Conservation (phyloP, 1,284 basidiomycete genomes). For the Quambalaria eucalypti region DNA sequence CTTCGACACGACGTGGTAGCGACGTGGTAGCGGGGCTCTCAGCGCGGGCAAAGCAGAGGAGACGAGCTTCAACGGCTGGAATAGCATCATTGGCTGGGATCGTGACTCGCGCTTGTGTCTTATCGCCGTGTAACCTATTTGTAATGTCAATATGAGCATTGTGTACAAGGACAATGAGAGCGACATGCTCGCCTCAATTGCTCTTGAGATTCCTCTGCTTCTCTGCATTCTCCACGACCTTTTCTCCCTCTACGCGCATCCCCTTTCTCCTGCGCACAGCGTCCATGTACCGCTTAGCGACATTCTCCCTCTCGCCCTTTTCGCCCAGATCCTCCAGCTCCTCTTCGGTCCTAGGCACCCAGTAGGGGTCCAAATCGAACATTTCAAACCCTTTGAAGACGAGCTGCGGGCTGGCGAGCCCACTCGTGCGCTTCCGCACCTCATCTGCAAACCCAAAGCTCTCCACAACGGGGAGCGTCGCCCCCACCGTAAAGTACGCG, state of each 20-base stretch:
- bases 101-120: too few relatives aligned
- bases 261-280: constrained; percentile 57
- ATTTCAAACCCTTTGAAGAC: constrained; percentile 71
- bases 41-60: too few relatives aligned
- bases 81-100: too few relatives aligned
- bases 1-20: constrained; percentile 57
- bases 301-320: constrained; percentile 83
- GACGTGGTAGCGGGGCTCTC: too few relatives aligned
- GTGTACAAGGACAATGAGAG: too few relatives aligned
- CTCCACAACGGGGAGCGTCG: constrained; percentile 89
- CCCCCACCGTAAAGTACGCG: constrained; percentile 81
- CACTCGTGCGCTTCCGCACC: constrained; percentile 89
- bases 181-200: too few relatives aligned
- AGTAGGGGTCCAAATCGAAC: constrained; percentile 70
- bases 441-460: constrained; percentile 97
- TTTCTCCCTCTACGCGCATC: constrained; percentile 4
- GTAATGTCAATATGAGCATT: too few relatives aligned
- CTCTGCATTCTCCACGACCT: constrained; percentile 42
- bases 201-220: constrained; percentile 46
- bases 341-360: constrained; percentile 96
- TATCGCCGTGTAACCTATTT: too few relatives aligned
- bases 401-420: constrained; percentile 89
- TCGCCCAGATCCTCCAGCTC: constrained; percentile 95
- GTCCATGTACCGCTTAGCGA: constrained; percentile 93
- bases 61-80: too few relatives aligned